Percentiles rank a stretch among this genome's conserved stretches.
Evolutionary conservation across 2,329 filamentous ascomycete species (phyloP).

Genomic region (Coleophoma crateriformis): DNA sequence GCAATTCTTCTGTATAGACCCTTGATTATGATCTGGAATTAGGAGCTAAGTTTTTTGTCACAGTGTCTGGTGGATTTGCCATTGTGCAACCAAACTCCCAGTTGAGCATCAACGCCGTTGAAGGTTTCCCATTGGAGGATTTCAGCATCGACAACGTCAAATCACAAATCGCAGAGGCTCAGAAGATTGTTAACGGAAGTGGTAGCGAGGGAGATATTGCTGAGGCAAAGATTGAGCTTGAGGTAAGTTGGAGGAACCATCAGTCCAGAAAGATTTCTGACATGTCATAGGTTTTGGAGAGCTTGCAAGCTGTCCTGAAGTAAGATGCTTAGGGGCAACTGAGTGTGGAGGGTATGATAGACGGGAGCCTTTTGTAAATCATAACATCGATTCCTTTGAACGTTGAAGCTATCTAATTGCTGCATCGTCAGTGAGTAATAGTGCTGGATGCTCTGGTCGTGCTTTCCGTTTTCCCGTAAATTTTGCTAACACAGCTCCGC

Average conservation of each 20-base stretch:
- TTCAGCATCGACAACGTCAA: constrained; percentile 90
- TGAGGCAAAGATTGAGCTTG: constrained; percentile 98
- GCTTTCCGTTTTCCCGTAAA: constrained; percentile 3
- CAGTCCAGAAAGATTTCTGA: constrained; percentile 28
- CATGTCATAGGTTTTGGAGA: constrained; percentile 66
- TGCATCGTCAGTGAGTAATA: background rate
- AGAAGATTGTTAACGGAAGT: constrained; percentile 85
- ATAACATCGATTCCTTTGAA: constrained; percentile 4
- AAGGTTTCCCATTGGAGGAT: constrained; percentile 90
- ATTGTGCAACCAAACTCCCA: constrained; percentile 91
- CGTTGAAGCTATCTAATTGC: constrained; percentile 1
- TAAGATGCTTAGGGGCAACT: constrained; percentile 37
- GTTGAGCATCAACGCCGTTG: constrained; percentile 97
- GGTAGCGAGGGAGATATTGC: constrained; percentile 97
- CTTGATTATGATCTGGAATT: background rate
- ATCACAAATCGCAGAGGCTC: constrained; percentile 87
- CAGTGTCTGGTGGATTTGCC: constrained; percentile 95
- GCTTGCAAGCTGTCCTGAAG: constrained; percentile 74
- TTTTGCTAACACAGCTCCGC: no score
- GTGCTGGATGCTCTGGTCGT: background rate
- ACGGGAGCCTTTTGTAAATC: constrained; percentile 25
- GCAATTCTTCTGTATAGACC: constrained; percentile 91
- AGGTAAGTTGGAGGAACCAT: constrained; percentile 53
- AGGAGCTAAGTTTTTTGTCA: constrained; percentile 4
- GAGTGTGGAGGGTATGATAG: constrained; percentile 18